Evolutionary conservation across 73 alveolate species (phyloP).

Genomic region (Paramecium octaurelia): DNA sequence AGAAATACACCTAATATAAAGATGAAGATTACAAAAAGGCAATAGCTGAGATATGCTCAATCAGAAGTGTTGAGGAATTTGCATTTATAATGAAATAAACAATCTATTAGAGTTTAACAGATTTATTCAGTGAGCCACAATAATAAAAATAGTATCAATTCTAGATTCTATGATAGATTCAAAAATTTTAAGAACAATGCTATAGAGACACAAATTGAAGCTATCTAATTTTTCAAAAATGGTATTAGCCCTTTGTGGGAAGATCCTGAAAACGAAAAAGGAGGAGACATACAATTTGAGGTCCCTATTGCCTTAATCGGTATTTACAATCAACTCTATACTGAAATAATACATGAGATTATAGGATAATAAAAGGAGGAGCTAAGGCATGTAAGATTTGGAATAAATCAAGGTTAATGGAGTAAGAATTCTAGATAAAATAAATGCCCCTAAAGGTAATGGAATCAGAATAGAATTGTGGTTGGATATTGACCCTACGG

Average conservation of each 20-base stretch:
- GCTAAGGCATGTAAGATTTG: background rate
- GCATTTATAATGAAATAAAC: constrained; percentile 34
- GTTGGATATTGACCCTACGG: constrained; percentile 18
- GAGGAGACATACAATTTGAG: constrained; percentile 41
- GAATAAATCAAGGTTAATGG: constrained; percentile 5
- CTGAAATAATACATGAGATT: background rate
- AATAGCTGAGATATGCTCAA: background rate
- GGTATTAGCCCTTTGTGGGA: constrained; percentile 27
- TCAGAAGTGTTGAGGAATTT: background rate
- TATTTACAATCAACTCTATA: background rate
- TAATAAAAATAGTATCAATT: background rate
- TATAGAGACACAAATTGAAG: background rate
- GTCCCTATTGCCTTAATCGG: background rate
- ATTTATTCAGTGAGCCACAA: background rate
- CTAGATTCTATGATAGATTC: background rate
- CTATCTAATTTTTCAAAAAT: constrained; percentile 18
- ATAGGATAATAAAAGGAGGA: background rate
- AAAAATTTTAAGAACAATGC: background rate
- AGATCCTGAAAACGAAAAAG: constrained; percentile 30
- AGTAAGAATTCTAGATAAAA: background rate
- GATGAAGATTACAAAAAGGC: background rate
- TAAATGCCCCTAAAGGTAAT: background rate
- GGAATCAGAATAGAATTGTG: constrained; percentile 29
- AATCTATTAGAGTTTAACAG: background rate
- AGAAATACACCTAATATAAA: background rate